A percentile compares a stretch with the other conserved stretches of the same genome.
Evolutionary conservation across 2,329 filamentous ascomycete genomes (phyloP).

Genomic region (Colletotrichum caudatum): DNA sequence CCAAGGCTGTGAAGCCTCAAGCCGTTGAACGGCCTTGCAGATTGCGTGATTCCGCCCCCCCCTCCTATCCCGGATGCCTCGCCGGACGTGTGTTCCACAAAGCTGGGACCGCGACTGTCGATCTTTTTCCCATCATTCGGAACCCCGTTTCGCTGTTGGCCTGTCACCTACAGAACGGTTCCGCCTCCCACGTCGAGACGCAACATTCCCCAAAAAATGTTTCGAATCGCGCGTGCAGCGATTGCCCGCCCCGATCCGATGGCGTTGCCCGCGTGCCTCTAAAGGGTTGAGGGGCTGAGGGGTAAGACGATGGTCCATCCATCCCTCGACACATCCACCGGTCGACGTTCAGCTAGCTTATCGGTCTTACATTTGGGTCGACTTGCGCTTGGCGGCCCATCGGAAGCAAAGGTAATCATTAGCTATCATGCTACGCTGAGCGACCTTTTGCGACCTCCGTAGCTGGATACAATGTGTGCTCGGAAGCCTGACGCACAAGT

Average conservation of each 20-base stretch:
- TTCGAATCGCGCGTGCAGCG: slow-evolving; percentile 18
- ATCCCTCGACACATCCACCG: not conserved
- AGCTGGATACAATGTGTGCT: not conserved
- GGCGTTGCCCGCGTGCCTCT: not conserved
- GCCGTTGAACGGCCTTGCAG: slow-evolving; percentile 2
- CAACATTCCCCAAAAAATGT: slow-evolving; percentile 27
- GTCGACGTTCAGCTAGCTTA: not conserved
- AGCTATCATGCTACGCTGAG: not conserved
- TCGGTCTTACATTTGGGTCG: slow-evolving; percentile 17
- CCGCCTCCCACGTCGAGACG: not conserved
- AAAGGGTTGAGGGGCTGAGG: not conserved
- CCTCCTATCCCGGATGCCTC: slow-evolving; percentile 16
- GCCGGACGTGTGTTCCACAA: slow-evolving; percentile 6
- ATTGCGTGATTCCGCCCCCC: slow-evolving; percentile 28
- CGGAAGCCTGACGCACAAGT: not conserved
- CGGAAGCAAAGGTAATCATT: not conserved
- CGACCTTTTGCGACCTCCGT: not conserved
- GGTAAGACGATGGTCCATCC: not conserved
- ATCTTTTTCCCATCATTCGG: slow-evolving; percentile 16
- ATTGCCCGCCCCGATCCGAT: not conserved
- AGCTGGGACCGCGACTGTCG: slow-evolving; percentile 16
- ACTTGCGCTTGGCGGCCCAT: not conserved
- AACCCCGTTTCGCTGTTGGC: slow-evolving; percentile 19
- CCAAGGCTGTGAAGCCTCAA: slow-evolving; percentile 17
- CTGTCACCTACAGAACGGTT: slow-evolving; percentile 2